phyloP scores from a whole-genome alignment of 768 basidiomycete species.

The Mycena crocata region DNA sequence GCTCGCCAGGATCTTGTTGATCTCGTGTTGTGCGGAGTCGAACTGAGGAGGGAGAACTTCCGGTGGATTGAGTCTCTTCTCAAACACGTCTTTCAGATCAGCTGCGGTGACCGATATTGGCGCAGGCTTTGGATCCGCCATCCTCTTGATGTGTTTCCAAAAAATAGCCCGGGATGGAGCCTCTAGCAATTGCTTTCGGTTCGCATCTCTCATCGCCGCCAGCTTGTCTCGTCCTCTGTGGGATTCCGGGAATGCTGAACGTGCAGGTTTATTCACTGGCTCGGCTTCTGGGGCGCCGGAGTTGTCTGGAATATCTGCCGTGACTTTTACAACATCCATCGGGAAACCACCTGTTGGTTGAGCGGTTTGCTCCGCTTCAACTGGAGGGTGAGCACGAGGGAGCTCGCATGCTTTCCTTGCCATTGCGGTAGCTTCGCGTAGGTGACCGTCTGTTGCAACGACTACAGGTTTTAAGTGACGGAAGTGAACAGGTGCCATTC shows the following conservation, averaged over 20 bases:
- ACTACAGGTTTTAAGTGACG: neutral
- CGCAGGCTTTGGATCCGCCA: slow-evolving; percentile 4
- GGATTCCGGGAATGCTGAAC: neutral
- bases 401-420: neutral
- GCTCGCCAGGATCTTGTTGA: neutral
- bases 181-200: slow-evolving; percentile 9
- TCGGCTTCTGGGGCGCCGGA: neutral
- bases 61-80: too few relatives aligned
- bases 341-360: too few relatives aligned
- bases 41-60: neutral
- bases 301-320: neutral
- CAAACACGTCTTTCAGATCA: neutral
- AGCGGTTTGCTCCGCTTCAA: neutral
- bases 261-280: neutral
- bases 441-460: neutral
- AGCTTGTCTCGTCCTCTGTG: slow-evolving; percentile 9
- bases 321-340: too few relatives aligned
- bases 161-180: slow-evolving; percentile 5
- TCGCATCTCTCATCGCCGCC: neutral
- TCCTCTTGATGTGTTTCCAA: slow-evolving; percentile 9
- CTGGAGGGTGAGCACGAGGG: neutral
- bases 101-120: slow-evolving; percentile 1
- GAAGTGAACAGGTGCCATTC: slow-evolving; percentile 9
- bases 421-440: neutral
- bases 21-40: neutral